Base-by-base conservation (phyloP, 2,329 filamentous ascomycete species). In the Colletotrichum navitas region DNA sequence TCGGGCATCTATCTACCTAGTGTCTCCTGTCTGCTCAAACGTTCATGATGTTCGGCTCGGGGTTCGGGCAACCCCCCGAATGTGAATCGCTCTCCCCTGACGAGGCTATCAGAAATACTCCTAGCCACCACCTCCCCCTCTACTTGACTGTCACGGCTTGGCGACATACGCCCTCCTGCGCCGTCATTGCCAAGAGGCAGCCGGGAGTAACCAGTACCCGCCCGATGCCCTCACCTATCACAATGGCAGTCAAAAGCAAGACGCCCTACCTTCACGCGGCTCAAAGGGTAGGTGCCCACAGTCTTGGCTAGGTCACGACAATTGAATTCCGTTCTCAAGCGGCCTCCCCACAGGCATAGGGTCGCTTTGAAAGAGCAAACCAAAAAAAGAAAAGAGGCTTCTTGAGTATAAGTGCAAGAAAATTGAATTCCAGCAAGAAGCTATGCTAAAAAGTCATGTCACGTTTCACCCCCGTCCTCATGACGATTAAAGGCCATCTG, bases 401-500 rank as follows among this genome's bases (percentile, higher is more conserved):
- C 8, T 24, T 24, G 32, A 11, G 14, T 52, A 52, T 10, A 7
- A 52, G 45, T 63, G 60, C 60, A 32, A 63, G 45, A 12, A 52
- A 63, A 52, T 41, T 63, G 32, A 63, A 63, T 63, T 63, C 34
- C 45, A 52, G 61, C 61, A 51, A 63, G 51, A 29, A 63, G 61
- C 61, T 55, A 64, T 72, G 69, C 65, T 55, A 72, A 72, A 68
- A 64, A 70, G 56, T 64, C 52, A 55, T 69, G 52, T 71, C 65
- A 72, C 69, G 43, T 72, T 64, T 61, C 64, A 67, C 66, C 60
- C 34, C 65, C 64, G 52, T 62, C 64, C 65, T 69, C 60, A 64
- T 67, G 56, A 72, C 66, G 69, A 61, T 64, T 69, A 49, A 60
- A 64, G 69, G 66, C 69, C 62, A 71, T 71, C 70, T 71, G 66